Base-by-base conservation (phyloP, 345 rosid genomes). In the Cardamine occulta region DNA sequence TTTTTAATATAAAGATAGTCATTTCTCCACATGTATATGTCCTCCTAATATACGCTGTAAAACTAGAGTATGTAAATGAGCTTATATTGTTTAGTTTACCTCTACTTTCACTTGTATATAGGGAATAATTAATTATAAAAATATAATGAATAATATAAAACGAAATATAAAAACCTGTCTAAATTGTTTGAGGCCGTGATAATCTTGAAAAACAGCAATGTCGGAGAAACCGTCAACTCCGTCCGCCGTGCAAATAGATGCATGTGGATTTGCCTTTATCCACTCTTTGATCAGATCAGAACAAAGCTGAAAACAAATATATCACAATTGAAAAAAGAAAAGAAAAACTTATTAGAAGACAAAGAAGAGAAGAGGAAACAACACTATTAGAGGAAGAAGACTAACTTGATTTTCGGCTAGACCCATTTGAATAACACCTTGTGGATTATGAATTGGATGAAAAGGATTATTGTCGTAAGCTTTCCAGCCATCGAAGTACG, bases 371-470 rank as follows among this genome's bases (percentile, higher is more conserved):
- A 23, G 14, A 56, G 3, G 26, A 4, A 59, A 58, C 8, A 21
- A 44, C 26, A 18, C 14, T 37, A 18, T 34, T 57, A 57, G 23
- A 19, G 5, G 52, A 49, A 66, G 63, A 15, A 73, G 17, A 70
- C 80, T 7, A 69, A 92, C 97, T 90, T 80, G 96, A 79, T 92
- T 92, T 77, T 92, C 97, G 0, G 96, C 87, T 0, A 92, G 86
- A 18, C 97, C 97, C 91, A 92, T 87, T 78, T 92, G 96, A 63
- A 92, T 90, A 40, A 92, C 88, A 0, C 97, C 97, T 0, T 79
- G 63, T 29, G 89, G 93, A 56, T 89, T 88, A 1, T 28, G 67
- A n/a, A 51, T 40, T 0, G 74, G 86, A 75, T 90, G 96, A 60
- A 59, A 92, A 15, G 91, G 96, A 72, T 87, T 76, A 2, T 56